Conservation (phyloP, 208 protist genomes). For the Leishmania turanica region DNA sequence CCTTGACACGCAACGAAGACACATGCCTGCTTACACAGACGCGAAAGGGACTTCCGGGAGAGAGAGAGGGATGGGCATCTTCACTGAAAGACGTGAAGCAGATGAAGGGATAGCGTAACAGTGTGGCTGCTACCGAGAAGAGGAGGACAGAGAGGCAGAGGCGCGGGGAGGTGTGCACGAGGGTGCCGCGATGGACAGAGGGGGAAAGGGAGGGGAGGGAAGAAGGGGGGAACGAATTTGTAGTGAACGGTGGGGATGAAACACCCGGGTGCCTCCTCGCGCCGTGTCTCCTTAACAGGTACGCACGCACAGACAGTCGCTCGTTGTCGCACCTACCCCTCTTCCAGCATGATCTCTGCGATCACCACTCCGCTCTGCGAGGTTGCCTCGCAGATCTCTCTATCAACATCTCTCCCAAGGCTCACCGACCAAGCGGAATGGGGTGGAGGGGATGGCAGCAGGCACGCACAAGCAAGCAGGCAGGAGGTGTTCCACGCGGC, state of each 20-base stretch:
- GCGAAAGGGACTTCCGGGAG: not conserved
- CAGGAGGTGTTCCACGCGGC: not conserved
- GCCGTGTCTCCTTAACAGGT: not conserved
- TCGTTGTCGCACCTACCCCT: not conserved
- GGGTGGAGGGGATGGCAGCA: not conserved
- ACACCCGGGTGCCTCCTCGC: too few species aligned
- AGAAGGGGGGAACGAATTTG: too few species aligned
- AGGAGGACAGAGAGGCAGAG: not conserved
- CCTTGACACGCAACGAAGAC: not conserved
- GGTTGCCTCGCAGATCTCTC: not conserved
- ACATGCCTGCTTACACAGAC: not conserved
- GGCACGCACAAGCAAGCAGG: conserved; percentile 8
- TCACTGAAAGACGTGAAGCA: not conserved
- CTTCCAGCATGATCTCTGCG: too few species aligned
- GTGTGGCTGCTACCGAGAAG: too few species aligned
- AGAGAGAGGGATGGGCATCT: not conserved
- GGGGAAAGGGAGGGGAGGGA: not conserved
- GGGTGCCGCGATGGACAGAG: not conserved
- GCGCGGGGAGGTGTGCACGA: not conserved
- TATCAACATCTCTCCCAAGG: not conserved
- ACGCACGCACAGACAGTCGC: not conserved
- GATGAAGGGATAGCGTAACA: not conserved
- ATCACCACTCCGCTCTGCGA: not conserved
- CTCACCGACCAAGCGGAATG: not conserved
- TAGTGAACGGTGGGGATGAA: not conserved